Conservation (phyloP, 768 basidiomycete genomes). For the Coprinopsis cinerea region DNA sequence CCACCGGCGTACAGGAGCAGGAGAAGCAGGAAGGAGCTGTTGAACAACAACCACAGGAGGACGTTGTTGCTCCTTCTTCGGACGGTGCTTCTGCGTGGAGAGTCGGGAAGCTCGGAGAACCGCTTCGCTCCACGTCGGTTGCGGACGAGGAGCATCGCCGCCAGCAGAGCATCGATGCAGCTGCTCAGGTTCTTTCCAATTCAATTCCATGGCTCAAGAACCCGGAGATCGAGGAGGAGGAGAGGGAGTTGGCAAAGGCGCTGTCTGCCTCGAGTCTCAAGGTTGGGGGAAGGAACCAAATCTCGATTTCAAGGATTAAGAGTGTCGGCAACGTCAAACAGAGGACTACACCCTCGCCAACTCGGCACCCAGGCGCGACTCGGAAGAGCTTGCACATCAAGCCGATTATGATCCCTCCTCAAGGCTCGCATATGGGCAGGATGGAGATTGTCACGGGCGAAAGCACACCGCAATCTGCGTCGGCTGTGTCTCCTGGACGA, state of each 20-base stretch:
- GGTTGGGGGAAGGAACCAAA: background rate
- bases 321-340: conserved; percentile 5
- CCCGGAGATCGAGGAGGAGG: conserved; percentile 10
- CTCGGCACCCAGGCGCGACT: background rate
- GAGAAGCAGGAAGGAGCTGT: background rate
- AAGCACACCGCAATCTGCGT: background rate
- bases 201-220: conserved; percentile 10
- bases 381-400: conserved; percentile 4
- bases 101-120: no score
- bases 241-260: conserved; percentile 3
- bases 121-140: no score
- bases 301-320: conserved; percentile 4
- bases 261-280: background rate
- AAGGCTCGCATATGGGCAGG: background rate
- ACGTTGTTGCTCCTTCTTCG: no score
- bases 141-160: background rate
- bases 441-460: background rate
- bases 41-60: no score
- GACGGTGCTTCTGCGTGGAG: no score
- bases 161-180: conserved; percentile 10
- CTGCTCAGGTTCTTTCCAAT: conserved; percentile 4
- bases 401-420: conserved; percentile 9
- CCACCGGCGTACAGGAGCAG: background rate
- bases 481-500: background rate
- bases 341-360: background rate